Conservation (phyloP, 768 basidiomycete species). For the Boletus insuetus region DNA sequence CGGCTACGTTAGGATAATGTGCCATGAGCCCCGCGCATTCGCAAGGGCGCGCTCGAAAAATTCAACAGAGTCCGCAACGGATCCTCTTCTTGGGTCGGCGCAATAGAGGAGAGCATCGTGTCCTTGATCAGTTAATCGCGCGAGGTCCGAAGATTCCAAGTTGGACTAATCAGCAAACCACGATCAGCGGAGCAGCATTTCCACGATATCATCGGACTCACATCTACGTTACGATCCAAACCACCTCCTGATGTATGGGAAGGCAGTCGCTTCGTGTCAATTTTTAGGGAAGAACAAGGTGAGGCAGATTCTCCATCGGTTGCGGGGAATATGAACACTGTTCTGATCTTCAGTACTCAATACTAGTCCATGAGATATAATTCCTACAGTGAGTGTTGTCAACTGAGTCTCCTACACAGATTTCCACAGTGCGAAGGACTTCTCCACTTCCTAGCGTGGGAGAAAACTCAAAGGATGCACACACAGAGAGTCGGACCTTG, state of each 20-base stretch:
- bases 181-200: neutral
- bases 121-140: neutral
- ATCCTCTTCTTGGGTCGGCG: neutral
- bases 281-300: neutral
- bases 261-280: neutral
- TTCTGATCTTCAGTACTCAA: neutral
- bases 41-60: conserved; percentile 4
- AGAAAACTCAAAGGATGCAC: conserved; percentile 3
- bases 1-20: too few species aligned
- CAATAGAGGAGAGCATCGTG: neutral
- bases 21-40: too few species aligned
- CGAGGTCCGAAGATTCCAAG: neutral
- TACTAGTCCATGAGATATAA: neutral
- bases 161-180: neutral
- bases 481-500: neutral
- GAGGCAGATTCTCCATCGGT: neutral
- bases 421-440: neutral
- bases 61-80: neutral
- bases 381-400: neutral
- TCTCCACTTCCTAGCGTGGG: conserved; percentile 1
- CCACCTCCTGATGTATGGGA: neutral
- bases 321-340: neutral
- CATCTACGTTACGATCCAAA: neutral
- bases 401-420: neutral
- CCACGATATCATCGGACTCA: neutral